Evolutionary conservation across 371 early-diverging fungal species (phyloP).

Genomic region (Mucor mucedo): DNA sequence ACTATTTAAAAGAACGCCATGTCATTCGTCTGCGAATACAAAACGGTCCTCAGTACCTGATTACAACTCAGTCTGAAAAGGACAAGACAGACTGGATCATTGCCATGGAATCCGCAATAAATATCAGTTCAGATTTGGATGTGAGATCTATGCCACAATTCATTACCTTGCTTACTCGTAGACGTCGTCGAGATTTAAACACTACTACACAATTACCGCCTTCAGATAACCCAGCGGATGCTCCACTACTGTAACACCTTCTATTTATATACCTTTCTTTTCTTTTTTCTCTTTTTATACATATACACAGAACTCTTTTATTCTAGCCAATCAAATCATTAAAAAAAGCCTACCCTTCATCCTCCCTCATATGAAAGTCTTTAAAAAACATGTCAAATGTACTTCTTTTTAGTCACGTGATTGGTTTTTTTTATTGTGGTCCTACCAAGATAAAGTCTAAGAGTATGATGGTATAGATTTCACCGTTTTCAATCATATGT

Average conservation of each 20-base stretch:
- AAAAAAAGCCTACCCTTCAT: no score
- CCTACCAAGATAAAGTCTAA: no score
- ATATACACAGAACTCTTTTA: neutral
- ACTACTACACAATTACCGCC: neutral
- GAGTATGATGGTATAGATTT: no score
- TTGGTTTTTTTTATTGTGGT: no score
- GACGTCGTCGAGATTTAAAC: constrained; percentile 19
- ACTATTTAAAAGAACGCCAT: constrained; percentile 46
- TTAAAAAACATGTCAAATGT: no score
- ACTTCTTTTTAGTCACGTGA: no score
- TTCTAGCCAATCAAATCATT: no score
- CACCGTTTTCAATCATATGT: no score
- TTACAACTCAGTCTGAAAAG: constrained; percentile 29
- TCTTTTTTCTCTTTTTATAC: neutral
- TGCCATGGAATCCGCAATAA: constrained; percentile 43
- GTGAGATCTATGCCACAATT: constrained; percentile 49
- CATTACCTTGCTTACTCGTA: constrained; percentile 33
- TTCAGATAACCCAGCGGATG: neutral
- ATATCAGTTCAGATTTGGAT: constrained; percentile 49
- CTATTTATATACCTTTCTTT: neutral
- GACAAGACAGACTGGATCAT: constrained; percentile 43
- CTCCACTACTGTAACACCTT: neutral
- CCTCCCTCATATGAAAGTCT: no score
- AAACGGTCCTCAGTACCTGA: constrained; percentile 46
- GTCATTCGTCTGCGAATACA: constrained; percentile 41